Conservation (phyloP, 2,329 filamentous ascomycete genomes). For the Pyrenophora seminiperda region DNA sequence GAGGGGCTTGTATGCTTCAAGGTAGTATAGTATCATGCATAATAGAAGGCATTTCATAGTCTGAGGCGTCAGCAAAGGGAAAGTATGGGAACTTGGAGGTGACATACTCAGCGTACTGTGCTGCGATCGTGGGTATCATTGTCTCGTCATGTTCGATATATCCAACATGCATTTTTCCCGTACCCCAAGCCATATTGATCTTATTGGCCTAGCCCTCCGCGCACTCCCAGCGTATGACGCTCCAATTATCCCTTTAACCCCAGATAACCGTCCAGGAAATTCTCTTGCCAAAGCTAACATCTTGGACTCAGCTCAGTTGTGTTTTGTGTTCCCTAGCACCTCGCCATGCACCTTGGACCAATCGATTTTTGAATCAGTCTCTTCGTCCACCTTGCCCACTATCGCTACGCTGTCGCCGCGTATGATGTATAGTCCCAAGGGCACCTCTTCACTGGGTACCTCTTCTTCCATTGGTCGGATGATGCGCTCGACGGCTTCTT, state of each 20-base stretch:
- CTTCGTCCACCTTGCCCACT: slow-evolving; percentile 86
- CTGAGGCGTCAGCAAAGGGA: slow-evolving; percentile 21
- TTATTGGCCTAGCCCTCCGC: neutral
- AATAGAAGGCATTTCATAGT: neutral
- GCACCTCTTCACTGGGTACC: slow-evolving; percentile 78
- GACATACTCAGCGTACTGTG: slow-evolving; percentile 29
- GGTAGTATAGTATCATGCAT: no score
- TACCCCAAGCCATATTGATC: neutral
- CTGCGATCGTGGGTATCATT: slow-evolving; percentile 24
- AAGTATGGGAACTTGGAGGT: slow-evolving; percentile 1
- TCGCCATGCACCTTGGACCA: slow-evolving; percentile 89
- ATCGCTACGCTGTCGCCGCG: slow-evolving; percentile 93
- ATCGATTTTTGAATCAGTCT: slow-evolving; percentile 86
- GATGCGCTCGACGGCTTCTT: slow-evolving; percentile 83
- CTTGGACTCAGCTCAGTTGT: slow-evolving; percentile 50
- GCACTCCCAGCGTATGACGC: no score
- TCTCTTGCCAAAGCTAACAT: neutral
- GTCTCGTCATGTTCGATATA: slow-evolving; percentile 2
- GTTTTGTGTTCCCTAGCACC: slow-evolving; percentile 83
- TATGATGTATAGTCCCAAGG: slow-evolving; percentile 87
- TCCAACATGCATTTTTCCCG: slow-evolving; percentile 2
- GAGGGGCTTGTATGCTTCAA: no score
- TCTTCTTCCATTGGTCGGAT: slow-evolving; percentile 84
- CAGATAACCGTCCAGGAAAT: neutral
- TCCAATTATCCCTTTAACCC: no score